phyloP scores from a whole-genome alignment of 2,329 filamentous ascomycete species.

The Pseudogymnoascus sp. region DNA sequence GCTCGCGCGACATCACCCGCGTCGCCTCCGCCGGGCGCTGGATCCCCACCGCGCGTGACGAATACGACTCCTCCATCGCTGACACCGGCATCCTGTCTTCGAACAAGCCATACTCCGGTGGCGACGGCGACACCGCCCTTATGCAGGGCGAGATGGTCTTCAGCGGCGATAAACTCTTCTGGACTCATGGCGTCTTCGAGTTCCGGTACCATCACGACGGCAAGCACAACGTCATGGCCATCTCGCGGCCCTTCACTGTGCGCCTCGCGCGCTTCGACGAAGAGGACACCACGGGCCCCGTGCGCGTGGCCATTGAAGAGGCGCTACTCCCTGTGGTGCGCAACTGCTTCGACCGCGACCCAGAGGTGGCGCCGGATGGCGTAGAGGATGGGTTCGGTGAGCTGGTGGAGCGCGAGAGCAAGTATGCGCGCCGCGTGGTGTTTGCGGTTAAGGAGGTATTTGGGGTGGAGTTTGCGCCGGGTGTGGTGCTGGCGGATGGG shows the following conservation, averaged over 20 bases:
- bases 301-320: slow-evolving; percentile 64
- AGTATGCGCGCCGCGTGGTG: slow-evolving; percentile 82
- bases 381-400: slow-evolving; percentile 77
- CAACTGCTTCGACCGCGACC: slow-evolving; percentile 88
- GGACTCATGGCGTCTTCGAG: slow-evolving; percentile 93
- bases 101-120: slow-evolving; percentile 50
- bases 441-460: slow-evolving; percentile 97
- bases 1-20: slow-evolving; percentile 73
- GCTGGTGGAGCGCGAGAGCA: slow-evolving; percentile 76
- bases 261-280: slow-evolving; percentile 72
- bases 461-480: slow-evolving; percentile 87
- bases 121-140: slow-evolving; percentile 40
- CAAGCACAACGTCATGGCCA: slow-evolving; percentile 86
- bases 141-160: slow-evolving; percentile 80
- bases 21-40: slow-evolving; percentile 83
- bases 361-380: slow-evolving; percentile 77
- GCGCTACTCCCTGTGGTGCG: slow-evolving; percentile 75
- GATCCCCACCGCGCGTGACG: slow-evolving; percentile 70
- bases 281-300: slow-evolving; percentile 57
- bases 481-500: slow-evolving; percentile 86
- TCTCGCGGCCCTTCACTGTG: slow-evolving; percentile 89
- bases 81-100: slow-evolving; percentile 69
- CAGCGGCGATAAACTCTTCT: slow-evolving; percentile 89
- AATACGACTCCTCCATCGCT: slow-evolving; percentile 67
- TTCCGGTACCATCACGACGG: slow-evolving; percentile 95